Percentiles rank a stretch among this genome's conserved stretches.
phyloP scores from a whole-genome alignment of 805 yeast species.

The Candida piceae region DNA sequence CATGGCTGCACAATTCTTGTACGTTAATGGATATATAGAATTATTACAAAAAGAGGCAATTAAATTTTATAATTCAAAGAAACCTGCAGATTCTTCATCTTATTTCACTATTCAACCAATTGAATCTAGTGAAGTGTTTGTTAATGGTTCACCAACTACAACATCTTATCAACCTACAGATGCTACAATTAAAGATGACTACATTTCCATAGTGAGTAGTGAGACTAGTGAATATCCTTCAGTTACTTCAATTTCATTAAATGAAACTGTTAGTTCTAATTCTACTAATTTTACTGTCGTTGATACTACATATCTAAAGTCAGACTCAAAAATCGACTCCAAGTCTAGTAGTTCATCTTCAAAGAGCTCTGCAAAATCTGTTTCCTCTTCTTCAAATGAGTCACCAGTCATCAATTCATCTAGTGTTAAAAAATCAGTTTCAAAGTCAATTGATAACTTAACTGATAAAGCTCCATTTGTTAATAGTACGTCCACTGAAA shows the following conservation, averaged over 20 bases:
- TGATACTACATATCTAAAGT: too few species aligned
- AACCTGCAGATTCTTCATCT: conserved; percentile 28
- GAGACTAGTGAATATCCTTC: neutral
- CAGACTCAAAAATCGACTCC: too few species aligned
- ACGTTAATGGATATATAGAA: conserved; percentile 26
- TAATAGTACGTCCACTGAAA: neutral
- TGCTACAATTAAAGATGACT: conserved; percentile 7
- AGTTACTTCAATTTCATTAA: neutral
- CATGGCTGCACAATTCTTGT: conserved; percentile 23
- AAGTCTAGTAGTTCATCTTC: too few species aligned
- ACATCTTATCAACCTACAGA: conserved; percentile 16
- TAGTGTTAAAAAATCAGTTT: too few species aligned
- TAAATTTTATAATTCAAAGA: conserved; percentile 19
- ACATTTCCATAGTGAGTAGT: neutral
- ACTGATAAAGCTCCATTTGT: too few species aligned
- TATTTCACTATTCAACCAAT: conserved; percentile 32
- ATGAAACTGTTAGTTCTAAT: too few species aligned
- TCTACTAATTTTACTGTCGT: too few species aligned
- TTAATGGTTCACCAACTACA: conserved; percentile 15
- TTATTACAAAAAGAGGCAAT: conserved; percentile 16
- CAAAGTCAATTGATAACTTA: too few species aligned
- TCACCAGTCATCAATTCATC: too few species aligned
- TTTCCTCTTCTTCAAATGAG: too few species aligned
- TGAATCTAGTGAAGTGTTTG: conserved; percentile 17
- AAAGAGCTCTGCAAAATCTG: too few species aligned